phyloP scores from a whole-genome alignment of 805 yeast species.

The Candida dendrica region DNA sequence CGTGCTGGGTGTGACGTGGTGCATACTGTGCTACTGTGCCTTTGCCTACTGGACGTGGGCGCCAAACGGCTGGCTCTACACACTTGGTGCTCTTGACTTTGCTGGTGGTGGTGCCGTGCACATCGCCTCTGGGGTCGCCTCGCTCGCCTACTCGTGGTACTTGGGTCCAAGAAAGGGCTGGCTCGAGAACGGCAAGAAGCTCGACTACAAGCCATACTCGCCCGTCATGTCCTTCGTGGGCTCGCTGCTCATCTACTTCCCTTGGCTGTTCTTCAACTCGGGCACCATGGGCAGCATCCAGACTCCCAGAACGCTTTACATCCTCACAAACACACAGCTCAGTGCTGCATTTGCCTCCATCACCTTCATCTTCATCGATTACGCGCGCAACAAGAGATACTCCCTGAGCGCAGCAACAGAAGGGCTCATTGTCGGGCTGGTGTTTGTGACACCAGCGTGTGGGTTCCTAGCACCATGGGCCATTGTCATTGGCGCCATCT shows the following conservation, averaged over 20 bases:
- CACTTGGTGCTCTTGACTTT: conserved; percentile 90
- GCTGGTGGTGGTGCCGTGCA: conserved; percentile 99
- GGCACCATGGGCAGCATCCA: conserved; percentile 74
- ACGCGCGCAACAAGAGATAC: conserved; percentile 78
- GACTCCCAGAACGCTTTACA: conserved; percentile 75
- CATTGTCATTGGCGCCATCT: conserved; percentile 72
- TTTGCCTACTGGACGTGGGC: conserved; percentile 95
- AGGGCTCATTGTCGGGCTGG: conserved; percentile 90
- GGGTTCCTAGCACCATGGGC: conserved; percentile 93
- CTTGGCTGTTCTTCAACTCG: conserved; percentile 97
- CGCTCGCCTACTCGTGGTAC: conserved; percentile 72
- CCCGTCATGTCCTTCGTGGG: conserved; percentile 87
- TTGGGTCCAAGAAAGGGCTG: conserved; percentile 66
- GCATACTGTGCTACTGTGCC: conserved; percentile 88
- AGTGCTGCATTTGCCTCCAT: conserved; percentile 85
- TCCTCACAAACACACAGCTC: conserved; percentile 85
- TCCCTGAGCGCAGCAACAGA: conserved; percentile 90
- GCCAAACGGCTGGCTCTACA: conserved; percentile 84
- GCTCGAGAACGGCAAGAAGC: conserved; percentile 33
- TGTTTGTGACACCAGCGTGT: conserved; percentile 96
- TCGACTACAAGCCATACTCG: conserved; percentile 83
- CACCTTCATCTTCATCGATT: conserved; percentile 85
- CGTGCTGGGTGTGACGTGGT: conserved; percentile 76
- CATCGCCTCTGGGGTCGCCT: conserved; percentile 85
- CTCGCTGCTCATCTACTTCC: conserved; percentile 79